A percentile compares a stretch with the other conserved stretches of the same genome.
Evolutionary conservation across 1,139 yeast species (phyloP).

Genomic region (Taphrina betulina): DNA sequence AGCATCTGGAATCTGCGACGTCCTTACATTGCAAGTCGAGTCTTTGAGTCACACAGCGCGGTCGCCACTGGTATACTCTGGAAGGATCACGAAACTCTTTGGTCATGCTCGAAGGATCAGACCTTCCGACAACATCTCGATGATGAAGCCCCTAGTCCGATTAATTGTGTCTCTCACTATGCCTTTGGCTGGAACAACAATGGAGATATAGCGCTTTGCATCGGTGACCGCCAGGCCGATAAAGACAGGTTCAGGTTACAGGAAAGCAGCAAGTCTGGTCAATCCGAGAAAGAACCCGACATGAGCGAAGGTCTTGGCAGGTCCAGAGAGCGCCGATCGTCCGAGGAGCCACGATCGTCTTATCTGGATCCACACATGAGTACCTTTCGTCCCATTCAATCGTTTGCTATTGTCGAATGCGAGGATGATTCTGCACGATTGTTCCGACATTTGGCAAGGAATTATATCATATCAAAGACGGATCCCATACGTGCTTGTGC

Average conservation of each 20-base stretch:
- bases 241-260: neutral
- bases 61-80: slow-evolving; percentile 55
- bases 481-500: slow-evolving; percentile 52
- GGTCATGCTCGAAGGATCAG: slow-evolving; percentile 57
- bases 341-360: neutral
- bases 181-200: slow-evolving; percentile 60
- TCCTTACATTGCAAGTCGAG: slow-evolving; percentile 70
- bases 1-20: slow-evolving; percentile 72
- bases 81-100: slow-evolving; percentile 53
- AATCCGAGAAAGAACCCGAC: slow-evolving; percentile 45
- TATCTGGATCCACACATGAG: neutral
- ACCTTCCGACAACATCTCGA: slow-evolving; percentile 59
- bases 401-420: slow-evolving; percentile 12
- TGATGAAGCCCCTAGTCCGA: slow-evolving; percentile 51
- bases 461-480: slow-evolving; percentile 44
- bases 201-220: slow-evolving; percentile 47
- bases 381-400: slow-evolving; percentile 15
- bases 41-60: slow-evolving; percentile 55
- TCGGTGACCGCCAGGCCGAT: slow-evolving; percentile 17
- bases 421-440: slow-evolving; percentile 6
- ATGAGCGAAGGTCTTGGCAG: neutral
- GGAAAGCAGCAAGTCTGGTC: neutral
- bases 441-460: slow-evolving; percentile 32
- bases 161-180: slow-evolving; percentile 55
- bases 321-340: neutral